These are phyloP conservation scores for Cardamine chenopodiifolia DNA, from an alignment of 345 rosid genomes.

Conservation along the genomic window DNA sequence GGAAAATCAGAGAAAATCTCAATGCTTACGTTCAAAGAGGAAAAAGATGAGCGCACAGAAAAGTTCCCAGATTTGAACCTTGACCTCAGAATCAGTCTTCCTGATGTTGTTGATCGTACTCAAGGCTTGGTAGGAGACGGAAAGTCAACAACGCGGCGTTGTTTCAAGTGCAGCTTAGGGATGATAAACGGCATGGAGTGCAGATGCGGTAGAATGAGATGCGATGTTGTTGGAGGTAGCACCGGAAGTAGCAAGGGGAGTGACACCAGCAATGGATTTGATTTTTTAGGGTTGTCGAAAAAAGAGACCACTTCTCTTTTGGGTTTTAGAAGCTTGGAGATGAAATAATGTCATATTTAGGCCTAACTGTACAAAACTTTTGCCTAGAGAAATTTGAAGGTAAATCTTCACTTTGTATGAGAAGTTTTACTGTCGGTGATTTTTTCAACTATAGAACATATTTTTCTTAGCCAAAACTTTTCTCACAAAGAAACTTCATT, in stretches of 20 bases:
- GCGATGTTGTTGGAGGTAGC: constrained; percentile 37
- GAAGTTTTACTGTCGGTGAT: not conserved
- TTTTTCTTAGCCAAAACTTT: not conserved
- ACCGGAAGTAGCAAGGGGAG: constrained; percentile 28
- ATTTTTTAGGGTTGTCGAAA: constrained; percentile 73
- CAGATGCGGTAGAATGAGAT: constrained; percentile 46
- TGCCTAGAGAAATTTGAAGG: constrained; percentile 26
- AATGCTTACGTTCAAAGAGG: constrained; percentile 47
- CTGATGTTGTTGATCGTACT: constrained; percentile 46
- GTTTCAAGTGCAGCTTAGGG: constrained; percentile 72
- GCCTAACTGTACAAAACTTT: constrained; percentile 34
- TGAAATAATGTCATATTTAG: constrained; percentile 50
- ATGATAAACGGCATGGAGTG: constrained; percentile 62
- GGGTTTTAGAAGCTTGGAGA: constrained; percentile 78
- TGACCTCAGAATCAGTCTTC: constrained; percentile 90
- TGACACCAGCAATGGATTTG: constrained; percentile 50
- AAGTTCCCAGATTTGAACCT: constrained; percentile 87
- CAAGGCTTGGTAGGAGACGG: constrained; percentile 34
- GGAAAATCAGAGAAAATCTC: constrained; percentile 36
- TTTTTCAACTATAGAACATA: not conserved
- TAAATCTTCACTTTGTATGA: constrained; percentile 19
- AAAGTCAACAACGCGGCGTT: constrained; percentile 39
- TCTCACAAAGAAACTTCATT: not conserved
- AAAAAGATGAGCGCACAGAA: constrained; percentile 35
- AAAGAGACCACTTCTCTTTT: constrained; percentile 48